Evolutionary conservation across 202 grass and related monocot genomes (phyloP).

Genomic region (Bolboschoenoplectus hybrid): DNA sequence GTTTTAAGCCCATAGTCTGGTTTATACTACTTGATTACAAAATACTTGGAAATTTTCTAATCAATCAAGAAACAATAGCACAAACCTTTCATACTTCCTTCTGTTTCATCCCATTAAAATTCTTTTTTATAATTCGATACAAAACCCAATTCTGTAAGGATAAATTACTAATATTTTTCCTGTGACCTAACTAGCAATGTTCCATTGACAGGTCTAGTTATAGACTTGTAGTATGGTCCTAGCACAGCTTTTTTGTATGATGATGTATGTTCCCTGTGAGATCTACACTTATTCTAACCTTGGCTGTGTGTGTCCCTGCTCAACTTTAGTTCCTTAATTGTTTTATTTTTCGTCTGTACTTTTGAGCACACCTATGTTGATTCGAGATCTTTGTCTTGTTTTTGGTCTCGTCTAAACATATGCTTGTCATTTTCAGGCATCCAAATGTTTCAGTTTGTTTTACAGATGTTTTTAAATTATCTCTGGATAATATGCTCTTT

Average conservation of each 20-base stretch:
- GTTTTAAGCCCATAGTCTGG: neutral
- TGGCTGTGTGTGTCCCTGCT: neutral
- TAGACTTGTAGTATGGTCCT: neutral
- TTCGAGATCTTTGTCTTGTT: conserved; percentile 27
- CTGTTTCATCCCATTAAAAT: neutral
- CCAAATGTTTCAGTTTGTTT: conserved; percentile 3
- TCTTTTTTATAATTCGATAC: neutral
- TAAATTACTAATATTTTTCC: conserved; percentile 5
- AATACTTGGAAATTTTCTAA: neutral
- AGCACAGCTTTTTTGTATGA: neutral
- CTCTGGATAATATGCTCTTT: neutral
- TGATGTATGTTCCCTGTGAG: neutral
- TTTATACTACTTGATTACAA: neutral
- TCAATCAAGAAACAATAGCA: neutral
- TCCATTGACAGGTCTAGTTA: neutral
- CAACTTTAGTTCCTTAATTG: conserved; percentile 7
- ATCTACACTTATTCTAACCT: conserved; percentile 18
- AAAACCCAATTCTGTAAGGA: neutral
- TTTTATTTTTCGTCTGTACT: conserved; percentile 15
- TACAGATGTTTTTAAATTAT: neutral
- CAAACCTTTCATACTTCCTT: neutral
- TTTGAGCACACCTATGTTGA: conserved; percentile 24
- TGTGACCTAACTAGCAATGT: conserved; percentile 5
- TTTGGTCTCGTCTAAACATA: neutral
- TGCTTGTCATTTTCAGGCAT: conserved; percentile 31